Conservation (phyloP, 2,329 filamentous ascomycete species). For the Orbilia javanica region DNA sequence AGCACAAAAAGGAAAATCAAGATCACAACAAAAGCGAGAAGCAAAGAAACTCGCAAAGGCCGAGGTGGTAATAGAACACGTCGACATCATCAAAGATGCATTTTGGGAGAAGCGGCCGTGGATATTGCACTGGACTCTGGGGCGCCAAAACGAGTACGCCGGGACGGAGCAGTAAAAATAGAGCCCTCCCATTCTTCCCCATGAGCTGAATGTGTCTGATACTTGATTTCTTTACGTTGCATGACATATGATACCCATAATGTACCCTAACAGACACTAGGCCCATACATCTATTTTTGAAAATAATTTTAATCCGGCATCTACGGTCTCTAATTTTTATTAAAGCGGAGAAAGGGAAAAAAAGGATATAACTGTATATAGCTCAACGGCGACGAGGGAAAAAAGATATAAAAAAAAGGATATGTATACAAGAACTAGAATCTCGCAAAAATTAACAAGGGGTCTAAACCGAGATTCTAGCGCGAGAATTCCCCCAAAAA, state of each 20-base stretch:
- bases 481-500: neutral
- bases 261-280: neutral
- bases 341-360: neutral
- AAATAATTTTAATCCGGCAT: neutral
- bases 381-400: conserved; percentile 20
- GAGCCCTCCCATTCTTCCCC: neutral
- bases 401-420: conserved; percentile 34
- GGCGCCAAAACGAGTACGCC: conserved; percentile 52
- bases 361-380: conserved; percentile 57
- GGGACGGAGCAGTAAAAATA: conserved; percentile 42
- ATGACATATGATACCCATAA: conserved; percentile 18
- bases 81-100: conserved; percentile 94
- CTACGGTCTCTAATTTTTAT: conserved; percentile 8
- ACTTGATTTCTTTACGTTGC: neutral
- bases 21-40: conserved; percentile 82
- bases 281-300: too few species aligned
- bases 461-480: conserved; percentile 57
- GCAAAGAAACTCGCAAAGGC: conserved; percentile 85
- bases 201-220: neutral
- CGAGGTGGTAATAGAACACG: conserved; percentile 81
- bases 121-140: conserved; percentile 72
- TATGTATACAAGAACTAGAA: conserved; percentile 58
- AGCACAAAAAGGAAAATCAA: conserved; percentile 73
- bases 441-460: conserved; percentile 55
- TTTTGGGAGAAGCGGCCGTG: conserved; percentile 93